These are phyloP conservation scores for Thamnidium elegans DNA, from an alignment of 192 early-diverging fungal species.

Conservation along the genomic window DNA sequence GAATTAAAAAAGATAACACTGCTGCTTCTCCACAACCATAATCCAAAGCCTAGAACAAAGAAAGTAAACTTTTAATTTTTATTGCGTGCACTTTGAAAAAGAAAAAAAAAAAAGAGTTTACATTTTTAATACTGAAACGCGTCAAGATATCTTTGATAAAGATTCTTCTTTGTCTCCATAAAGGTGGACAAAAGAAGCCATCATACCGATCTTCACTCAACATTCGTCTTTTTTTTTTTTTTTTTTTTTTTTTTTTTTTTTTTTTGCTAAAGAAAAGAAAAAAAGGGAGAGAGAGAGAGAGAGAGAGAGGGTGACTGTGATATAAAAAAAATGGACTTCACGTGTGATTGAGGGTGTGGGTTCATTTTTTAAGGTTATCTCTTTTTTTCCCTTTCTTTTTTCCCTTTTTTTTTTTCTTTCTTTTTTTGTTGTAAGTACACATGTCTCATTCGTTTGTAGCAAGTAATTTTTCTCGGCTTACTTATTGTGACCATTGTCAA, in stretches of 20 bases:
- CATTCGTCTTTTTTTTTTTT: too few species aligned
- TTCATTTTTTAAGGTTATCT: not conserved
- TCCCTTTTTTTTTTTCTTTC: not conserved
- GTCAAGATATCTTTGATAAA: slow-evolving; percentile 52
- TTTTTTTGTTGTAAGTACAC: not conserved
- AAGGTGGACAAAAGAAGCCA: slow-evolving; percentile 49
- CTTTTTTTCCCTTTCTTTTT: not conserved
- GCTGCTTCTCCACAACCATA: slow-evolving; percentile 86
- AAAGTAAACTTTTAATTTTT: too few species aligned
- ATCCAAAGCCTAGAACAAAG: slow-evolving; percentile 63
- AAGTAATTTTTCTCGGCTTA: slow-evolving; percentile 56
- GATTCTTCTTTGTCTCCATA: slow-evolving; percentile 82
- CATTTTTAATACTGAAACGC: not conserved
- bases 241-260: too few species aligned
- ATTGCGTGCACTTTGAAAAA: too few species aligned
- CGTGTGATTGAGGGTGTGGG: not conserved
- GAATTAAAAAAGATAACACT: slow-evolving; percentile 63
- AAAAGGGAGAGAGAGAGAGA: too few species aligned
- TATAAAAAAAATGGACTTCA: not conserved
- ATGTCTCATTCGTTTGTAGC: slow-evolving; percentile 54
- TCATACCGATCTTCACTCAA: not conserved
- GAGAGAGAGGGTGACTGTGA: too few species aligned
- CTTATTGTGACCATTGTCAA: slow-evolving; percentile 67
- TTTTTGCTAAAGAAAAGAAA: too few species aligned
- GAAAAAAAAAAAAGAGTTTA: not conserved